Evolutionary conservation across 345 rosid species (phyloP).

Genomic region (Firmiana major): DNA sequence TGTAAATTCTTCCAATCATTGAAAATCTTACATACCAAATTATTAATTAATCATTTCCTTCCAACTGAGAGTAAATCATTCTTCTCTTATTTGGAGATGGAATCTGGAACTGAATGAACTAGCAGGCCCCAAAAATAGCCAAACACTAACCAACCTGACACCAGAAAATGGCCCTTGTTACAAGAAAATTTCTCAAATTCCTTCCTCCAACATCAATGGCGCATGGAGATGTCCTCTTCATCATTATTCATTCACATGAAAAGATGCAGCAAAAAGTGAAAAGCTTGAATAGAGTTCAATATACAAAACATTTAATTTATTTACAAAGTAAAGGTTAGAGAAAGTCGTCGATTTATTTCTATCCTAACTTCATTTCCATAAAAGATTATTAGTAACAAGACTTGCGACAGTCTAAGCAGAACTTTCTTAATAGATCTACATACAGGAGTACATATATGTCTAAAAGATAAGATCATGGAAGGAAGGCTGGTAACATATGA

Average conservation of each 20-base stretch:
- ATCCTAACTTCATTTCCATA: neutral
- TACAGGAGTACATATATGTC: neutral
- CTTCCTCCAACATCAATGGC: neutral
- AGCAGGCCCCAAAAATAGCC: neutral
- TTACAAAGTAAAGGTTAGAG: neutral
- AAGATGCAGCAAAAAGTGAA: neutral
- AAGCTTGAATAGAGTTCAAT: neutral
- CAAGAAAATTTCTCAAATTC: neutral
- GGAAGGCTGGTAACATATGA: conserved; percentile 45
- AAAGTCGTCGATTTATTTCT: neutral
- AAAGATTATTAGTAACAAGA: neutral
- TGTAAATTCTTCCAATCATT: neutral
- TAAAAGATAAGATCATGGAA: conserved; percentile 36
- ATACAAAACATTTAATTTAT: neutral
- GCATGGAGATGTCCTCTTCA: neutral
- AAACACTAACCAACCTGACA: too few relatives aligned
- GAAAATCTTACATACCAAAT: neutral
- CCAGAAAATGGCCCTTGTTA: neutral
- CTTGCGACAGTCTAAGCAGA: neutral
- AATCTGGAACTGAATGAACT: neutral
- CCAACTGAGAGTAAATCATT: neutral
- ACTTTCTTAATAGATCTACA: too few relatives aligned
- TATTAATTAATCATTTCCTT: neutral
- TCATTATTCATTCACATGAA: neutral
- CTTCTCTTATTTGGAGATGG: neutral